Conservation (phyloP, 768 basidiomycete genomes). For the Calocybe cyanea region DNA sequence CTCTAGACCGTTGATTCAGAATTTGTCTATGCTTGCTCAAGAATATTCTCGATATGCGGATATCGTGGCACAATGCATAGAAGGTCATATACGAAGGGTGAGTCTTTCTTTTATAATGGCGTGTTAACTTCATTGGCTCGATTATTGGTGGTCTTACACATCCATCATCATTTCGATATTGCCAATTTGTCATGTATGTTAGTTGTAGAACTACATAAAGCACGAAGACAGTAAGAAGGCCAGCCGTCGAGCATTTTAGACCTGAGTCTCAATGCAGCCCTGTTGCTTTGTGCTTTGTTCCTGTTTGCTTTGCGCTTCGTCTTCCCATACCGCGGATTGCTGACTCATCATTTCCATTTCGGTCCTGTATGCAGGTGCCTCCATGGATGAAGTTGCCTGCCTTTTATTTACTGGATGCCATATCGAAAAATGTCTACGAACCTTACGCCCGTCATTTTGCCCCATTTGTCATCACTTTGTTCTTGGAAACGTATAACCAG, state of each 20-base stretch:
- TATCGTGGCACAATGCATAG: conserved; percentile 77
- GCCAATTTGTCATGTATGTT: conserved; percentile 38
- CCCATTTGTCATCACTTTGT: conserved; percentile 76
- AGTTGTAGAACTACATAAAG: conserved; percentile 34
- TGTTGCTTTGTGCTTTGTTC: conserved; percentile 20
- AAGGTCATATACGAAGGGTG: conserved; percentile 85
- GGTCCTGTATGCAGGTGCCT: conserved; percentile 59
- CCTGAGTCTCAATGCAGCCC: conserved; percentile 14
- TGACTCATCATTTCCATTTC: conserved; percentile 62
- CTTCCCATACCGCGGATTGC: conserved; percentile 47
- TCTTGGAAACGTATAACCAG: conserved; percentile 81
- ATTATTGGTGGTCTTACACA: conserved; percentile 11
- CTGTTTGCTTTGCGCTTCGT: conserved; percentile 19
- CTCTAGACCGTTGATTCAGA: conserved; percentile 92
- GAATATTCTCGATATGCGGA: conserved; percentile 77
- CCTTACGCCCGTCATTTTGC: conserved; percentile 89
- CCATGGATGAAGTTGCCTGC: conserved; percentile 89
- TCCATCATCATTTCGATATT: conserved; percentile 19
- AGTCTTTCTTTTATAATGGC: conserved; percentile 38
- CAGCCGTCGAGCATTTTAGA: conserved; percentile 19
- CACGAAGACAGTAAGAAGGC: conserved; percentile 33
- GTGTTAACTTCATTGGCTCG: conserved; percentile 17
- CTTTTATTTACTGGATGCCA: conserved; percentile 94
- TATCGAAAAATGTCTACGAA: conserved; percentile 93
- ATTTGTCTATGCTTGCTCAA: conserved; percentile 88